A percentile compares a stretch with the other conserved stretches of the same genome.
Conservation (phyloP, 305 asterid genomes). For the Fraxinus baroniana region DNA sequence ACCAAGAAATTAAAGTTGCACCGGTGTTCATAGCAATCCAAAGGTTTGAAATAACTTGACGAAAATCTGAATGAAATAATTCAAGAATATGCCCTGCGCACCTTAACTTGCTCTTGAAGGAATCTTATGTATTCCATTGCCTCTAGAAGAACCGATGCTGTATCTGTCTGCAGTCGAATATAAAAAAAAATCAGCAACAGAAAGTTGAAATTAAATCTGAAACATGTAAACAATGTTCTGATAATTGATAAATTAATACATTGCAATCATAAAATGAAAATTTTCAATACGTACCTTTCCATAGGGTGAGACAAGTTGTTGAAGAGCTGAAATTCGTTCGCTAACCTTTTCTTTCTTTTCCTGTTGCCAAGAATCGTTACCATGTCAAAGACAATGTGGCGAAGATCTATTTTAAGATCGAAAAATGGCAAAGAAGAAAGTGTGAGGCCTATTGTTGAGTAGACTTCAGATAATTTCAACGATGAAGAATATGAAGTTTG, state of each 20-base stretch:
- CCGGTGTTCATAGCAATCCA: neutral
- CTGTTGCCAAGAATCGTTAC: slow-evolving; percentile 27
- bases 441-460: neutral
- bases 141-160: slow-evolving; percentile 81
- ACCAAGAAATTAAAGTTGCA: neutral
- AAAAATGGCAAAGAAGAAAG: neutral
- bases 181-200: slow-evolving; percentile 4
- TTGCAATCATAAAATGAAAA: neutral
- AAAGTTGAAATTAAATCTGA: neutral
- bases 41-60: neutral
- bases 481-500: too few relatives aligned
- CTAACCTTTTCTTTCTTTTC: slow-evolving; percentile 84
- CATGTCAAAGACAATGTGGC: slow-evolving; percentile 4
- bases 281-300: slow-evolving; percentile 58
- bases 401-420: neutral
- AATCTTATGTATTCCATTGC: slow-evolving; percentile 80
- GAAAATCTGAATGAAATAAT: neutral
- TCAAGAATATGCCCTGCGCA: slow-evolving; percentile 10
- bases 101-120: slow-evolving; percentile 94
- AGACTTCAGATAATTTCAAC: too few relatives aligned
- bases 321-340: slow-evolving; percentile 74
- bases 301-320: slow-evolving; percentile 88
- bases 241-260: neutral
- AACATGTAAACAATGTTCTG: neutral
- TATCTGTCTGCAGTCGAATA: slow-evolving; percentile 62